Evolutionary conservation across 495 filamentous ascomycete species (phyloP).

Genomic region (Entonaema liquescens): DNA sequence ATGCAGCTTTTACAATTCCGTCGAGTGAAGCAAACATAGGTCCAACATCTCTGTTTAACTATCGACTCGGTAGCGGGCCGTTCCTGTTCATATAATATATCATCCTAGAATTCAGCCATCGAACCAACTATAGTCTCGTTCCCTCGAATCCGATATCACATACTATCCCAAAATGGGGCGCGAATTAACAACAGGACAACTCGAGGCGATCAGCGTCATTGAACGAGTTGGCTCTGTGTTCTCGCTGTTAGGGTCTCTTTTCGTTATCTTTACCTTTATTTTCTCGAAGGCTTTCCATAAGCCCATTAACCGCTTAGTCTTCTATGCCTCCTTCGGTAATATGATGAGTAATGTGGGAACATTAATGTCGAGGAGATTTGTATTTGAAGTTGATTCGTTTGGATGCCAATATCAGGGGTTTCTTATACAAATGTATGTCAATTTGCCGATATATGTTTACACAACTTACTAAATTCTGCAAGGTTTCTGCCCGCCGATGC

Average conservation of each 20-base stretch:
- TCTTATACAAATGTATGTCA: constrained; percentile 71
- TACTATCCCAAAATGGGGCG: constrained; percentile 18
- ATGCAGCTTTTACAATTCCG: neutral
- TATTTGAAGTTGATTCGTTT: constrained; percentile 54
- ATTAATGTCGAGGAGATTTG: constrained; percentile 71
- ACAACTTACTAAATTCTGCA: constrained; percentile 26
- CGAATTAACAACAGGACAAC: constrained; percentile 37
- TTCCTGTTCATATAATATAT: neutral
- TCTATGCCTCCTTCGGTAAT: constrained; percentile 87
- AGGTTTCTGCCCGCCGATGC: constrained; percentile 86
- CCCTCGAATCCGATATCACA: neutral
- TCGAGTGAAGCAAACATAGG: constrained; percentile 8
- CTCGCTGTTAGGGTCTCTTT: constrained; percentile 74
- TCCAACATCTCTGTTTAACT: neutral
- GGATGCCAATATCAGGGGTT: constrained; percentile 82
- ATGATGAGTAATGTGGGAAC: constrained; percentile 82
- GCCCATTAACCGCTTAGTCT: constrained; percentile 89
- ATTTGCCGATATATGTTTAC: neutral
- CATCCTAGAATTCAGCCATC: neutral
- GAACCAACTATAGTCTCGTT: neutral
- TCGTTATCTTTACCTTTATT: constrained; percentile 78
- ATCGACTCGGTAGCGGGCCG: neutral
- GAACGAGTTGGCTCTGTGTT: constrained; percentile 74
- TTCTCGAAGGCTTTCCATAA: constrained; percentile 71
- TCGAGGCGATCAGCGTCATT: constrained; percentile 63